Conservation (phyloP, 306 rosid species). For the Hippophae tibetana region DNA sequence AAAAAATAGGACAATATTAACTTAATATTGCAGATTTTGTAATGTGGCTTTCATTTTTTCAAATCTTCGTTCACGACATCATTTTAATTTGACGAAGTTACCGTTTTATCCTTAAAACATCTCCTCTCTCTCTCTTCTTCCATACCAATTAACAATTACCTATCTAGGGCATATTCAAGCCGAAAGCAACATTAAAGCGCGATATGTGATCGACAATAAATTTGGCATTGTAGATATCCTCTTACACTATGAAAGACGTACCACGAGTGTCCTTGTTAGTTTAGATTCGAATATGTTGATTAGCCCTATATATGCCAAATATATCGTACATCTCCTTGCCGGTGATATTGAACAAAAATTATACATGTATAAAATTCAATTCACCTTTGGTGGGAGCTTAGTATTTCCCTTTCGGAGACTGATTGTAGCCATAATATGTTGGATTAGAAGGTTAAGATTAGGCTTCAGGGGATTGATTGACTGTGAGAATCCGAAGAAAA, state of each 20-base stretch:
- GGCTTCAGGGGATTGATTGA: not conserved
- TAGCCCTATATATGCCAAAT: constrained; percentile 92
- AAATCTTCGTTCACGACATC: no score
- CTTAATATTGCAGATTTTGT: no score
- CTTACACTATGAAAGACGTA: constrained; percentile 92
- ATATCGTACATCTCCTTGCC: constrained; percentile 99
- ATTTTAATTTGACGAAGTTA: no score
- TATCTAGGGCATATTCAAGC: constrained; percentile 66
- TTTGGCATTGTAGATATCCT: constrained; percentile 94
- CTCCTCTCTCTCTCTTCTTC: no score
- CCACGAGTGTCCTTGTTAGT: constrained; percentile 92
- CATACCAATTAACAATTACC: no score
- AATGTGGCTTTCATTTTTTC: no score
- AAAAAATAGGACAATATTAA: no score
- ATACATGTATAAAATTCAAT: constrained; percentile 72
- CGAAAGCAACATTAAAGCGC: constrained; percentile 84
- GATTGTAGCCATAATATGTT: constrained; percentile 47
- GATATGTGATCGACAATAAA: constrained; percentile 93
- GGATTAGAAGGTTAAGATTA: not conserved
- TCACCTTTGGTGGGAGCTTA: constrained; percentile 88
- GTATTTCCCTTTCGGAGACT: constrained; percentile 87
- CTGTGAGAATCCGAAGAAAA: not conserved
- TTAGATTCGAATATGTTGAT: constrained; percentile 83
- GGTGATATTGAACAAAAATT: constrained; percentile 91
- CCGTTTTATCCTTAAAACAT: no score